Conservation (phyloP, 345 rosid species). For the Carallia brachiata region DNA sequence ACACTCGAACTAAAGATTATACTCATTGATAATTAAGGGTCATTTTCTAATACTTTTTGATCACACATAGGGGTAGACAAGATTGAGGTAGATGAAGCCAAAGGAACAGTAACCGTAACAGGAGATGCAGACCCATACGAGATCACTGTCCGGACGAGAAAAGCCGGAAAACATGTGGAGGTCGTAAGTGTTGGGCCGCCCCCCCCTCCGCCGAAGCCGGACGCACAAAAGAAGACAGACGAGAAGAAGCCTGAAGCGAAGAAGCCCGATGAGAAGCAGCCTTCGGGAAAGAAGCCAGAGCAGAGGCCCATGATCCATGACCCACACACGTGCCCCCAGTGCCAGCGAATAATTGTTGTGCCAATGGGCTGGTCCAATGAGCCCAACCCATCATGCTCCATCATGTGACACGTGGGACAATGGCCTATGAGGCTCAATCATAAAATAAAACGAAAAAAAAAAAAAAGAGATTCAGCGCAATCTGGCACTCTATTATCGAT, state of each 20-base stretch:
- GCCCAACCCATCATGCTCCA: slow-evolving; percentile 17
- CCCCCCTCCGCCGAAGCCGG: slow-evolving; percentile 33
- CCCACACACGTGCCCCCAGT: neutral
- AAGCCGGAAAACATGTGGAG: slow-evolving; percentile 39
- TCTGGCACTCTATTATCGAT: too few relatives aligned
- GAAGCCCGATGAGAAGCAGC: slow-evolving; percentile 31
- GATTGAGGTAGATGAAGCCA: slow-evolving; percentile 41
- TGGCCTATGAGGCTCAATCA: too few relatives aligned
- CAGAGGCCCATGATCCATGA: neutral
- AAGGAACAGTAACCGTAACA: slow-evolving; percentile 47
- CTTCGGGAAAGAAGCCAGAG: slow-evolving; percentile 3
- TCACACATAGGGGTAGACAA: slow-evolving; percentile 41
- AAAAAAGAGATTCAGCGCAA: neutral
- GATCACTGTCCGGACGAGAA: slow-evolving; percentile 33
- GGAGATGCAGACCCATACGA: slow-evolving; percentile 52
- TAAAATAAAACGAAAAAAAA: neutral
- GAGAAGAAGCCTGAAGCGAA: slow-evolving; percentile 16
- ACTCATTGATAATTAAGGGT: too few relatives aligned
- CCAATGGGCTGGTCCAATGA: neutral
- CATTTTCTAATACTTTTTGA: too few relatives aligned
- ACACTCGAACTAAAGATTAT: too few relatives aligned
- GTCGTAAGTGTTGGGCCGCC: slow-evolving; percentile 56
- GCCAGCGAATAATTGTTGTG: slow-evolving; percentile 6
- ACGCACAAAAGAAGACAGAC: slow-evolving; percentile 26
- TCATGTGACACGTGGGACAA: slow-evolving; percentile 6